Evolutionary conservation across 75 land plant genomes (phyloP), one percentile per base, ranked within the genome.

Genomic region (Cunninghamia lanceolata): DNA sequence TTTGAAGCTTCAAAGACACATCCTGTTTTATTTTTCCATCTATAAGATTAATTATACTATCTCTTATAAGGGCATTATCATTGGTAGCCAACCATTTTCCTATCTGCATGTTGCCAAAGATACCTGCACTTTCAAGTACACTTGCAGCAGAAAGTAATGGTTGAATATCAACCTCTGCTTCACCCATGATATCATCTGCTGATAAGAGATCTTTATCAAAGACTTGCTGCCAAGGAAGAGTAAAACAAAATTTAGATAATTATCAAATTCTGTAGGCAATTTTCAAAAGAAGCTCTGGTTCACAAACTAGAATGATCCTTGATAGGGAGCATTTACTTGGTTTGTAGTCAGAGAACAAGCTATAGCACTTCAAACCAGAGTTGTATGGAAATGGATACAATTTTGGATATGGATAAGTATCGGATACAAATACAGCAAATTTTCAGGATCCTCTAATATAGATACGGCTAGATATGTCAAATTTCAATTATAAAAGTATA

Each of bases 101-200:
- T 53, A 96, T 89, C 82, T 95, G 93, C 87, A 91, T 86, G 3
- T 89, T 42, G 46, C 89, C 94, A 7, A 88, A 47, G 66, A 87
- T 83, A 14, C 86, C 88, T 10, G 89, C 88, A 19, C 76, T 88
- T 75, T 95, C 96, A 73, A 88, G 88, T 38, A 93, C 94, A 82
- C 88, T 91, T 53, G 99, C 96, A 38, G 99, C 95, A 53, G 93
- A 38, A 4, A 97, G 88, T 47, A 97, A 71, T 1, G 96, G 99
- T 71, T 95, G 91, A 42, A 97, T 93, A 87, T 97, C 97, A n/a
- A 98, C 90, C 85, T 94, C 94, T 2, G 95, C 99, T 40, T 98
- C 99, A 9, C 99, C 99, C 99, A 98, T 98, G 17, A 82, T 90
- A 82, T 98, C 99, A 85, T 98, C 99, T 28, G 95, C 86, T 28